Percentiles rank a stretch among this genome's conserved stretches.
phyloP scores from a whole-genome alignment of 2,329 filamentous ascomycete species.

The Aschersonia sp. region DNA sequence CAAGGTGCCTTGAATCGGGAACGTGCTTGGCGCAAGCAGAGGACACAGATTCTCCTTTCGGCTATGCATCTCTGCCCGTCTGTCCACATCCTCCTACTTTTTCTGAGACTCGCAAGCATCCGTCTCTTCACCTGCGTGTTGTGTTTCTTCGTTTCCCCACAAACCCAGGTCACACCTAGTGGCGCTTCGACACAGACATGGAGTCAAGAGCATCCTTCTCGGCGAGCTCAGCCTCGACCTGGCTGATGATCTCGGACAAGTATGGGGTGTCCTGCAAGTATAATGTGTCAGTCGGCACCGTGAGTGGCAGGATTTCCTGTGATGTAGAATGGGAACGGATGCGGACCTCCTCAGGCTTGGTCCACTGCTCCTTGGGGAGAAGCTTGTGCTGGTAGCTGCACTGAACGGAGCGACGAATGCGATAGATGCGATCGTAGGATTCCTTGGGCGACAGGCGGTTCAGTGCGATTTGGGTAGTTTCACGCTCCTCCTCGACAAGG shows the following conservation, averaged over 20 bases:
- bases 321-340: too few species aligned
- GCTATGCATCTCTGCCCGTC: neutral
- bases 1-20: neutral
- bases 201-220: constrained; percentile 39
- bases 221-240: constrained; percentile 32
- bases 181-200: constrained; percentile 33
- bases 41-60: neutral
- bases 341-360: constrained; percentile 35
- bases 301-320: neutral
- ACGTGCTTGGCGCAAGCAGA: neutral
- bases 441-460: constrained; percentile 83
- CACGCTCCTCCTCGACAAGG: constrained; percentile 84
- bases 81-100: too few species aligned
- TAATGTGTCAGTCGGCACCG: neutral
- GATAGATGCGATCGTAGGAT: constrained; percentile 93
- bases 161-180: constrained; percentile 16
- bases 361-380: constrained; percentile 47
- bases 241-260: constrained; percentile 35
- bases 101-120: too few species aligned
- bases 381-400: constrained; percentile 48
- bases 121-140: too few species aligned
- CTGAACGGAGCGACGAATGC: constrained; percentile 89
- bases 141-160: neutral
- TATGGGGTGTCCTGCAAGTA: constrained; percentile 34
- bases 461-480: constrained; percentile 72